Conservation (phyloP, 2,329 filamentous ascomycete species). For the Aspergillus sp. region DNA sequence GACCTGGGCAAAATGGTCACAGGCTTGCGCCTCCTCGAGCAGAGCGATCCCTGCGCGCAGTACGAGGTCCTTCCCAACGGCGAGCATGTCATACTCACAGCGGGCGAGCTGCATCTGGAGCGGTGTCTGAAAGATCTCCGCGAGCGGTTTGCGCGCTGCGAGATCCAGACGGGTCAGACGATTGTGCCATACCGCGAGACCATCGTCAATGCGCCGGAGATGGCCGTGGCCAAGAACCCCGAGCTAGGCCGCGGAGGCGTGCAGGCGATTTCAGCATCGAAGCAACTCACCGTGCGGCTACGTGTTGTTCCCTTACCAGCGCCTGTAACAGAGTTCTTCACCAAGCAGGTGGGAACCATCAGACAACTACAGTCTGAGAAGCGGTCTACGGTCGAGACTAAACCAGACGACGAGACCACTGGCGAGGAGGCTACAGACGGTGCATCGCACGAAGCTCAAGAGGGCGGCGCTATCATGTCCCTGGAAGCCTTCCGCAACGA, state of each 20-base stretch:
- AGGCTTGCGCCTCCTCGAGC: conserved; percentile 76
- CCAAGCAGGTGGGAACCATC: conserved; percentile 70
- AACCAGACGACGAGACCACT: conserved; percentile 27
- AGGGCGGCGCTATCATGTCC: conserved; percentile 53
- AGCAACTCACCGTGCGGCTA: conserved; percentile 70
- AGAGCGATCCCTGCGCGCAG: conserved; percentile 90
- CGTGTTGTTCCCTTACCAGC: conserved; percentile 70
- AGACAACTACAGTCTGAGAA: conserved; percentile 69
- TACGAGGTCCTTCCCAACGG: conserved; percentile 90
- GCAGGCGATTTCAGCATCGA: conserved; percentile 67
- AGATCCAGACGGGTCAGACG: conserved; percentile 85
- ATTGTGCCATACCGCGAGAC: conserved; percentile 96
- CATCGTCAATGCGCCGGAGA: conserved; percentile 78
- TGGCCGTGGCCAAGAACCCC: conserved; percentile 79
- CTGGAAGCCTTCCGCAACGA: conserved; percentile 68
- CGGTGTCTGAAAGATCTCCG: conserved; percentile 86
- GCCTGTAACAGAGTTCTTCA: conserved; percentile 73
- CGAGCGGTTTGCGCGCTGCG: conserved; percentile 86
- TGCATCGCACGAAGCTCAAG: conserved; percentile 45
- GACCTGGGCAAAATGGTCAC: conserved; percentile 93
- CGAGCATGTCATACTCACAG: conserved; percentile 90
- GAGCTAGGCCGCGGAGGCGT: conserved; percentile 78
- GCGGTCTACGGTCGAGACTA: conserved; percentile 43
- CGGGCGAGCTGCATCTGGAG: conserved; percentile 89
- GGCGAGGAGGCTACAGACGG: conserved; percentile 41